Conservation (phyloP, 768 basidiomycete genomes). For the Filobasidium floriforme region DNA sequence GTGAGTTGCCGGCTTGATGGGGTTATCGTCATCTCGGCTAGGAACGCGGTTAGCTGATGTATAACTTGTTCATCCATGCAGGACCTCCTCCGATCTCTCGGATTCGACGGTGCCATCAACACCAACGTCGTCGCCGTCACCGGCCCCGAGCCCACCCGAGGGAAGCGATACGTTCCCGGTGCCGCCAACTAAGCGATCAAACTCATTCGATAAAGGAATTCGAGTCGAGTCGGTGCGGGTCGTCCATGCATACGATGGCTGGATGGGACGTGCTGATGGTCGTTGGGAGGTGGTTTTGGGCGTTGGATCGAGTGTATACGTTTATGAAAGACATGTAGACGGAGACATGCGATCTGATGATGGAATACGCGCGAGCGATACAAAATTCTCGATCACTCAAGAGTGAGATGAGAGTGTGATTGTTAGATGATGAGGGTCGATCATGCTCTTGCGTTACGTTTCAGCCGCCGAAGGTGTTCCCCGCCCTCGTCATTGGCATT, state of each 20-base stretch:
- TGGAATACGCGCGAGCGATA: not conserved
- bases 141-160: constrained; percentile 31
- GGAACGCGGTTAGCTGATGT: not conserved
- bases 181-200: constrained; percentile 12
- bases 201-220: not conserved
- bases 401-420: no score
- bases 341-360: constrained; percentile 1
- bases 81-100: constrained; percentile 82
- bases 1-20: constrained; percentile 48
- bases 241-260: no score
- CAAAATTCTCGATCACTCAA: not conserved
- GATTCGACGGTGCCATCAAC: constrained; percentile 77
- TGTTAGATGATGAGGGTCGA: no score
- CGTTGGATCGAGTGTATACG: no score
- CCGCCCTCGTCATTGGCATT: no score
- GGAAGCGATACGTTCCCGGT: constrained; percentile 26
- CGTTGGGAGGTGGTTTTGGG: no score
- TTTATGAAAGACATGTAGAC: no score
- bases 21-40: not conserved
- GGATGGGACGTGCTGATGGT: no score
- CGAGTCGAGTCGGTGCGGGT: not conserved
- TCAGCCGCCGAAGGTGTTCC: no score
- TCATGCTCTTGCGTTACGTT: no score
- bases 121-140: constrained; percentile 64
- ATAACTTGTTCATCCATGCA: constrained; percentile 36